Evolutionary conservation across 1,284 basidiomycete species (phyloP), one percentile per base, ranked within the genome.

Genomic region (Vanrija sp.): DNA sequence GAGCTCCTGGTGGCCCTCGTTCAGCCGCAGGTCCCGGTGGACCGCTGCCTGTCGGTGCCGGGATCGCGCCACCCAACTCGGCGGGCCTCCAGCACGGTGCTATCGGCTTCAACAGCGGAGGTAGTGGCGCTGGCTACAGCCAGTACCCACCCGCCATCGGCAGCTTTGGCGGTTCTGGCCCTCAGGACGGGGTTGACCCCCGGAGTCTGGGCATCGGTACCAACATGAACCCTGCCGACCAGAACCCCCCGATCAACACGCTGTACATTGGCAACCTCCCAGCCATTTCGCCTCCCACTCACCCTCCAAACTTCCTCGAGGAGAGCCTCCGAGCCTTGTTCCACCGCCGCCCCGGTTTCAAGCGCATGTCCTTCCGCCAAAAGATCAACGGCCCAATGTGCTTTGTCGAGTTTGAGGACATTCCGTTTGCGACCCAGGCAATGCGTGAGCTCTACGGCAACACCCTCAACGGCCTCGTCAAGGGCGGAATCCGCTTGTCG

Each of bases 351-450:
- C 82, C 83, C 1, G 94, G 94, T 4, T 98, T 86, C 77, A 86
- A 90, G 53, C 88, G 94, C 66, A 82, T 98, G 63, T 93, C 87
- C 65, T 98, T 93, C 80, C 82, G 92, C 54, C 90, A 95, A 71
- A 98, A 98, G 80, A 88, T 83, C 69, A 94, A 93, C 63, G 91
- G 93, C 2, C 92, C 93, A 4, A 96, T 96, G 94, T 97, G 93
- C 75, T 96, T 97, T 73, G 89, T 93, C 45, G 90, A 93, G 86
- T 98, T 97, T 64, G 90, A 95, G 60, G 91, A 93, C 70, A 91
- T 97, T 20, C 76, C 81, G 10, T 84, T 81, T 65, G 95, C 94
- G 3, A 85, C 89, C 4, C 85, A 84, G 71, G 89, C 93, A 15
- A 81, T 98, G 71, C 84, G 86, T 57, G 88, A 94, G 46, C 80